Conservation (phyloP, 306 rosid species). For the Neltuma alba region DNA sequence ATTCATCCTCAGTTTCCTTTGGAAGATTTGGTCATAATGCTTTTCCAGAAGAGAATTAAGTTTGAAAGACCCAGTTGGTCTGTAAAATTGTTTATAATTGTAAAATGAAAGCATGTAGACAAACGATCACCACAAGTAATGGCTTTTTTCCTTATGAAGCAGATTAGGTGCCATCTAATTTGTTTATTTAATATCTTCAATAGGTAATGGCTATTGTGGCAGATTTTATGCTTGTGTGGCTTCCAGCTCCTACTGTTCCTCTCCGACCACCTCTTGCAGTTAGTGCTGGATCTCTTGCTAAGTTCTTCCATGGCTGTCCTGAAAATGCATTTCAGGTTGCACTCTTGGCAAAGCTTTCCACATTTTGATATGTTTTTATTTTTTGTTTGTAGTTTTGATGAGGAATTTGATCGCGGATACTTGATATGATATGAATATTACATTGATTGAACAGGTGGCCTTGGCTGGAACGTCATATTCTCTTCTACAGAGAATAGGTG, state of each 20-base stretch:
- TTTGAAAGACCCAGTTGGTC: neutral
- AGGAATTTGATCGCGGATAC: neutral
- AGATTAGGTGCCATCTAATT: constrained; percentile 31
- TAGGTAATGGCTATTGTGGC: constrained; percentile 93
- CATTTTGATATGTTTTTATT: neutral
- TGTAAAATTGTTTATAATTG: neutral
- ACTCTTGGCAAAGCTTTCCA: constrained; percentile 23
- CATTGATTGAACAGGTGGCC: constrained; percentile 50
- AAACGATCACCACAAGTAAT: too few species aligned
- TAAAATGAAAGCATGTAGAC: neutral
- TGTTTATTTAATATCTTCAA: constrained; percentile 21
- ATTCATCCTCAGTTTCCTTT: neutral
- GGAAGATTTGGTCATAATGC: neutral
- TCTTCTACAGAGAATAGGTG: constrained; percentile 62
- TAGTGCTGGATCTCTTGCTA: constrained; percentile 73
- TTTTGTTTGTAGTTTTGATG: neutral
- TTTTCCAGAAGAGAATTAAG: neutral
- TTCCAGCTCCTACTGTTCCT: constrained; percentile 88
- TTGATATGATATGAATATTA: neutral
- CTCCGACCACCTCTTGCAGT: constrained; percentile 72
- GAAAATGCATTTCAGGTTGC: constrained; percentile 95
- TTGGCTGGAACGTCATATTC: constrained; percentile 59
- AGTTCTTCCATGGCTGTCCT: constrained; percentile 92
- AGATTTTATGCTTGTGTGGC: constrained; percentile 95
- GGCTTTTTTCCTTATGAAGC: constrained; percentile 23